phyloP scores from a whole-genome alignment of 805 yeast genomes.

The Yamadazyma tumulicola region DNA sequence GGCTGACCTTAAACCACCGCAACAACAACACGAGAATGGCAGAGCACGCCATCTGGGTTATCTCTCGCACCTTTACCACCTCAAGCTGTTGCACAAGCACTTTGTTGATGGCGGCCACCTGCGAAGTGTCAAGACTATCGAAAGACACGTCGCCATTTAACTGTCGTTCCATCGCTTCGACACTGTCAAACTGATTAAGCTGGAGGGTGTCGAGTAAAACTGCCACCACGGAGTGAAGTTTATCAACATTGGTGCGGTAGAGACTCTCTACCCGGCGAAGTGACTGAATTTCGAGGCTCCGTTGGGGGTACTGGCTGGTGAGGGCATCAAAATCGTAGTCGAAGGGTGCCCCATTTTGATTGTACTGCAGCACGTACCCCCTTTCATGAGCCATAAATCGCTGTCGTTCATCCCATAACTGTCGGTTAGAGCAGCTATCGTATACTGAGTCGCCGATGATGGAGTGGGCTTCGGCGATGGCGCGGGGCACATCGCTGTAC shows the following conservation, averaged over 20 bases:
- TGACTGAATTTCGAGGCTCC: constrained; percentile 33
- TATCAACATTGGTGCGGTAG: constrained; percentile 50
- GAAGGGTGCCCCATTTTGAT: constrained; percentile 16
- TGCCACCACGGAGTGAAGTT: constrained; percentile 59
- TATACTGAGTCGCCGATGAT: constrained; percentile 60
- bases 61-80: constrained; percentile 57
- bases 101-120: constrained; percentile 17
- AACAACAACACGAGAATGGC: constrained; percentile 51
- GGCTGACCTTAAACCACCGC: constrained; percentile 78
- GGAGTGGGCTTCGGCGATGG: constrained; percentile 75
- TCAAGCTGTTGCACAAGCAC: constrained; percentile 46
- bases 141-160: constrained; percentile 30
- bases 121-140: constrained; percentile 7
- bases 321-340: constrained; percentile 22
- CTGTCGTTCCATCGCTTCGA: constrained; percentile 35
- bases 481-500: constrained; percentile 54
- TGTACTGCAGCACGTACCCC: constrained; percentile 37
- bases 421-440: constrained; percentile 64
- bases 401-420: constrained; percentile 70
- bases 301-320: constrained; percentile 29
- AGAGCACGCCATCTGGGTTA: constrained; percentile 55
- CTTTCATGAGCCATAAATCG: constrained; percentile 70
- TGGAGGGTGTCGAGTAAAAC: constrained; percentile 65
- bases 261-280: constrained; percentile 57
- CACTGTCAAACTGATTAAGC: constrained; percentile 39